A percentile compares a stretch with the other conserved stretches of the same genome.
Conservation (phyloP, 2,329 filamentous ascomycete species). For the Penicillium paneum region DNA sequence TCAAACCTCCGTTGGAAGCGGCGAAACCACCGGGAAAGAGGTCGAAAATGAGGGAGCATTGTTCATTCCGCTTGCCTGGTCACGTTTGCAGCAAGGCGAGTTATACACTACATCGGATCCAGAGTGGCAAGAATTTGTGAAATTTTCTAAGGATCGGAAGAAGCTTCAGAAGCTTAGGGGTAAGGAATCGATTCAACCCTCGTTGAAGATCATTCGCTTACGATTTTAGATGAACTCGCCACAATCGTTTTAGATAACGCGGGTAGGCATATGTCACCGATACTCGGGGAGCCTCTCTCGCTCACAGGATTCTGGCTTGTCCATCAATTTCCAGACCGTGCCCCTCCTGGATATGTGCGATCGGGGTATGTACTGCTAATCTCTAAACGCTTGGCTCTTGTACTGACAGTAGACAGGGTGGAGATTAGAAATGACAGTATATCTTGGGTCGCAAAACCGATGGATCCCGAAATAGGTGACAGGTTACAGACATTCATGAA, state of each 20-base stretch:
- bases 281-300: constrained; percentile 50
- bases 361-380: constrained; percentile 52
- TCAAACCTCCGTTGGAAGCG: not conserved
- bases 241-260: constrained; percentile 45
- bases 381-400: not conserved
- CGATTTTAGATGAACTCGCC: constrained; percentile 47
- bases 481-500: constrained; percentile 28
- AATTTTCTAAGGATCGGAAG: constrained; percentile 54
- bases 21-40: constrained; percentile 12
- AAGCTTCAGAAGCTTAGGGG: constrained; percentile 50
- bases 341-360: constrained; percentile 59
- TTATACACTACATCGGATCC: constrained; percentile 48
- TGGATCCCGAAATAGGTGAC: constrained; percentile 32
- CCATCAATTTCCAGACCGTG: constrained; percentile 56
- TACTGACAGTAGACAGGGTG: constrained; percentile 24
- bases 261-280: constrained; percentile 41
- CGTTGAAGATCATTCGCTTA: constrained; percentile 5
- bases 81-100: constrained; percentile 31
- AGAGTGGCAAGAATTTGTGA: constrained; percentile 61
- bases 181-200: constrained; percentile 11
- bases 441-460: constrained; percentile 27
- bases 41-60: constrained; percentile 46
- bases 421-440: constrained; percentile 27
- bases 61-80: constrained; percentile 62
- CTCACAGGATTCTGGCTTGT: constrained; percentile 59